Conservation (phyloP, 768 basidiomycete genomes). For the Russula sp. region DNA sequence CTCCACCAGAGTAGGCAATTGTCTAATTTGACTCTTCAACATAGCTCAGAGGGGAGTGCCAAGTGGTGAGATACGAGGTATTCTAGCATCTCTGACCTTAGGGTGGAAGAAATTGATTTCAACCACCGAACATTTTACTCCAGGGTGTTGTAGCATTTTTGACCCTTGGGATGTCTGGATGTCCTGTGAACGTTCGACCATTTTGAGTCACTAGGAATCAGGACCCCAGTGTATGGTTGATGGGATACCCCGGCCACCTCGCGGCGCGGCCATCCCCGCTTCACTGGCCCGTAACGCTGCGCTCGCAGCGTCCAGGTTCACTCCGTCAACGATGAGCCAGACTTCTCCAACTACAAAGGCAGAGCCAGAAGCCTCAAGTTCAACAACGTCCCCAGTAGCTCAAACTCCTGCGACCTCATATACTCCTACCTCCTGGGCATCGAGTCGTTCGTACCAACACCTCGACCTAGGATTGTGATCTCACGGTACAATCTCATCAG, state of each 20-base stretch:
- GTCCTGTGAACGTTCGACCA: too few species aligned
- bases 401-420: constrained; percentile 25
- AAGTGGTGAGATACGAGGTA: too few species aligned
- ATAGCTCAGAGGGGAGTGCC: too few species aligned
- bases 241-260: constrained; percentile 3
- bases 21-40: too few species aligned
- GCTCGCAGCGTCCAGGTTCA: neutral
- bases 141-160: too few species aligned
- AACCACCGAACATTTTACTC: too few species aligned
- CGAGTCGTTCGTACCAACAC: constrained; percentile 21
- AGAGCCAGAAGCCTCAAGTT: constrained; percentile 19
- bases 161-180: too few species aligned
- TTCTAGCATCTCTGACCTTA: neutral
- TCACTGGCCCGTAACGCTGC: neutral
- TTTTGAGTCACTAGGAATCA: neutral
- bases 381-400: constrained; percentile 15
- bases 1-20: too few species aligned
- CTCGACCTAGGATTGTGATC: neutral
- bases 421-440: constrained; percentile 19
- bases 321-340: constrained; percentile 18
- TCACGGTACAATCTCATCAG: constrained; percentile 15
- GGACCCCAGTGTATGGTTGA: neutral
- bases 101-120: too few species aligned
- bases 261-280: neutral
- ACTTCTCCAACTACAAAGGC: constrained; percentile 19